phyloP scores from a whole-genome alignment of 805 yeast species.

The Pichia californica region DNA sequence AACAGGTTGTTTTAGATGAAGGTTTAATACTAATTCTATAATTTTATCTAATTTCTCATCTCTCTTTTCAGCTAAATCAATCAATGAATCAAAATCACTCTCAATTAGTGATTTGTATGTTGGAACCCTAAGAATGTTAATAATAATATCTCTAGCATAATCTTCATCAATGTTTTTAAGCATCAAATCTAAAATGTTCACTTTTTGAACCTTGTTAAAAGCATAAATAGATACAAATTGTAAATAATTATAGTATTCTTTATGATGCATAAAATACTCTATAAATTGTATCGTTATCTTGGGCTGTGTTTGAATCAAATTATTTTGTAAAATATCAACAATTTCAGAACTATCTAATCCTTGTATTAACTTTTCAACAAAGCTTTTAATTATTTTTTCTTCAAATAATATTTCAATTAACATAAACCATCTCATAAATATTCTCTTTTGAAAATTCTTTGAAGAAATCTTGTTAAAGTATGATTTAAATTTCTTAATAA shows the following conservation, averaged over 20 bases:
- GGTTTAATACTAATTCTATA: slow-evolving; percentile 33
- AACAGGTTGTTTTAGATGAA: slow-evolving; percentile 33
- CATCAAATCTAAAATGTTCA: slow-evolving; percentile 22
- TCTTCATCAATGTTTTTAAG: slow-evolving; percentile 2
- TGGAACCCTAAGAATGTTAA: slow-evolving; percentile 41
- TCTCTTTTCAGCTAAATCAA: slow-evolving; percentile 11
- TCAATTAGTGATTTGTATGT: slow-evolving; percentile 51
- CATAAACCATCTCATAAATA: slow-evolving; percentile 52
- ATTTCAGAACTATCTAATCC: slow-evolving; percentile 15
- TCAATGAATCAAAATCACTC: slow-evolving; percentile 14
- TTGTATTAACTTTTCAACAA: slow-evolving; percentile 29
- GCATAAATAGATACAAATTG: slow-evolving; percentile 45
- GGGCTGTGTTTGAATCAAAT: slow-evolving; percentile 43
- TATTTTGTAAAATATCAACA: slow-evolving; percentile 27
- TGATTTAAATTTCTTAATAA: slow-evolving; percentile 22
- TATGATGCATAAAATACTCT: slow-evolving; percentile 2
- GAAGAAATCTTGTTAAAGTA: slow-evolving; percentile 16
- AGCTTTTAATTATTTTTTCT: slow-evolving; percentile 20
- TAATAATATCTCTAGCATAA: slow-evolving; percentile 17
- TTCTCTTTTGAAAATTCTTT: slow-evolving; percentile 14
- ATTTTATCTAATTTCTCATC: slow-evolving; percentile 15
- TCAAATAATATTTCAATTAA: slow-evolving; percentile 34
- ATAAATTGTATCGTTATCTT: slow-evolving; percentile 28
- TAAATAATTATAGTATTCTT: background rate
- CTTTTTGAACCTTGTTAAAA: slow-evolving; percentile 32